Conservation (phyloP, 106 monocot genomes). For the Iris macrosiphon region DNA sequence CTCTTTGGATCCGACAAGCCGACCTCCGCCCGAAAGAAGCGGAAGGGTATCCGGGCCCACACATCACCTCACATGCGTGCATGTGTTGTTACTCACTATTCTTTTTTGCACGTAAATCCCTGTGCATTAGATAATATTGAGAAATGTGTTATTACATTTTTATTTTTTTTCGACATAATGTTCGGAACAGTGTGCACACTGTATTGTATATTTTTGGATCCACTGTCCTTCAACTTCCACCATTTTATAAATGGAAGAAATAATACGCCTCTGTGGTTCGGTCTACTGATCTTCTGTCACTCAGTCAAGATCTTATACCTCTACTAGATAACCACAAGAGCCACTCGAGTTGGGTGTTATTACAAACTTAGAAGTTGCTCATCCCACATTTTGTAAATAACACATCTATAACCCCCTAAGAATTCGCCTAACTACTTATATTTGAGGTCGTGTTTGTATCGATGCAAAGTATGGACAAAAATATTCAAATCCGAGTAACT, state of each 20-base stretch:
- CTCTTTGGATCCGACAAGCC: background rate
- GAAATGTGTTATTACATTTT: background rate
- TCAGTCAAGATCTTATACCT: too few relatives aligned
- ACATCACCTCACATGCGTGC: background rate
- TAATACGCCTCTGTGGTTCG: background rate
- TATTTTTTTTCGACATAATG: background rate
- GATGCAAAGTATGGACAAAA: too few relatives aligned
- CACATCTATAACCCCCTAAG: too few relatives aligned
- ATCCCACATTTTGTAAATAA: too few relatives aligned
- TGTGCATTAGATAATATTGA: background rate
- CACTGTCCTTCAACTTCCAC: too few relatives aligned
- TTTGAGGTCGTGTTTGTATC: too few relatives aligned
- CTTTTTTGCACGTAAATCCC: background rate
- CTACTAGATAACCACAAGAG: too few relatives aligned
- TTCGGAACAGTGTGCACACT: background rate
- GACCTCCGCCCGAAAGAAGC: constrained; percentile 8
- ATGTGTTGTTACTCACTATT: constrained; percentile 1
- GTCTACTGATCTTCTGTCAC: background rate
- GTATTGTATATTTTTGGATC: too few relatives aligned
- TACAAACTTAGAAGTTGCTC: too few relatives aligned
- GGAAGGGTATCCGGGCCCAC: background rate
- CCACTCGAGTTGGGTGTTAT: too few relatives aligned
- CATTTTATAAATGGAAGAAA: background rate
- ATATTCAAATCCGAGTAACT: too few relatives aligned
- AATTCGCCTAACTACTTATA: too few relatives aligned